These are phyloP conservation scores for Ophioceras dolichostomum DNA, from an alignment of 2,329 filamentous ascomycete genomes.

Conservation along the genomic window DNA sequence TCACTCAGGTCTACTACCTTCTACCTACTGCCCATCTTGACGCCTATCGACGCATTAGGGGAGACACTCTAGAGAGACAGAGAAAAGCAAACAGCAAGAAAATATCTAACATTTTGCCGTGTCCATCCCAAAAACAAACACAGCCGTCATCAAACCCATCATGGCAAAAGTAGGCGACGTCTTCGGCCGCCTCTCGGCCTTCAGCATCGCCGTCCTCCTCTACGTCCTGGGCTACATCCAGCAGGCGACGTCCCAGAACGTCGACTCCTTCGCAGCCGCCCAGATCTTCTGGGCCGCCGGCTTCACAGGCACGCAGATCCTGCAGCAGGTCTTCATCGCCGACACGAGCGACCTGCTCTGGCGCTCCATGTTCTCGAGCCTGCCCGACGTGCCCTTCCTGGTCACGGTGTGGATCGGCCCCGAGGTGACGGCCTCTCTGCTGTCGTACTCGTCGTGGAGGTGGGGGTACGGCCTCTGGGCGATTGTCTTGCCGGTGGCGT, in stretches of 20 bases:
- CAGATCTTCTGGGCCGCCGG: slow-evolving; percentile 52
- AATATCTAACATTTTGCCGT: no score
- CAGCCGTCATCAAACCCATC: slow-evolving; percentile 45
- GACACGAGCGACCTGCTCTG: slow-evolving; percentile 48
- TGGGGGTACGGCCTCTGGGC: slow-evolving; percentile 54
- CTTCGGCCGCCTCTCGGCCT: slow-evolving; percentile 49
- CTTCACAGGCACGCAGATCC: slow-evolving; percentile 28
- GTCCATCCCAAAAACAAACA: no score
- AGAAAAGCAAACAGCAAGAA: no score
- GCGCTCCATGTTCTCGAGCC: slow-evolving; percentile 44
- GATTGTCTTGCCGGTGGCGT: slow-evolving; percentile 43
- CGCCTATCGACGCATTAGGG: no score
- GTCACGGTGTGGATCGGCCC: slow-evolving; percentile 50
- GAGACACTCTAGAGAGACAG: no score
- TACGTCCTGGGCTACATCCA: slow-evolving; percentile 45
- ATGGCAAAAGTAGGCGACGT: slow-evolving; percentile 51
- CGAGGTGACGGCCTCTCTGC: slow-evolving; percentile 32
- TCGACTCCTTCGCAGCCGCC: slow-evolving; percentile 36
- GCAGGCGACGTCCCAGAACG: slow-evolving; percentile 40
- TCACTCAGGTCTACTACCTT: background rate
- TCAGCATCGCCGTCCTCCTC: slow-evolving; percentile 37
- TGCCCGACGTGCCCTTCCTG: slow-evolving; percentile 47
- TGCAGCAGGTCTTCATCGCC: slow-evolving; percentile 53
- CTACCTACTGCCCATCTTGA: slow-evolving; percentile 1
- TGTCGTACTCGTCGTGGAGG: slow-evolving; percentile 38